phyloP scores from a whole-genome alignment of 192 early-diverging fungal species.

The Chytriomyces hyalinus region DNA sequence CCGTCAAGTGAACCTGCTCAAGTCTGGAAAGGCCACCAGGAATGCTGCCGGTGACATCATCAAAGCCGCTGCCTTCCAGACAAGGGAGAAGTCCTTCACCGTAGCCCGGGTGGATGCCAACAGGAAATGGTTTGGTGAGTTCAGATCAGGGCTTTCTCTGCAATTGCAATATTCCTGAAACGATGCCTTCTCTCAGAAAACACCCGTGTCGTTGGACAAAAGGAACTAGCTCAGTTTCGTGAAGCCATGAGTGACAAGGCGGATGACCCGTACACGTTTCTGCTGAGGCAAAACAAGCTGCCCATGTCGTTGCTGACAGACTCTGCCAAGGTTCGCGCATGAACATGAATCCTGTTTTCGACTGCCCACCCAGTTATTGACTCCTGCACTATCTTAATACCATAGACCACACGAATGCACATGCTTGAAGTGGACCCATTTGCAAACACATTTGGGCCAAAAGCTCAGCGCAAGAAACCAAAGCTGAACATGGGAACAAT shows the following conservation, averaged over 20 bases:
- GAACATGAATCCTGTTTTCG: background rate
- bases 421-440: constrained; percentile 96
- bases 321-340: constrained; percentile 68
- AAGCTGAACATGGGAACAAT: constrained; percentile 77
- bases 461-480: constrained; percentile 92
- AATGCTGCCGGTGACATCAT: constrained; percentile 88
- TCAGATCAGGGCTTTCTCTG: background rate
- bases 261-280: constrained; percentile 94
- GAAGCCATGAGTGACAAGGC: constrained; percentile 83
- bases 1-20: constrained; percentile 91
- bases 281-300: constrained; percentile 92
- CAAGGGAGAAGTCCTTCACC: constrained; percentile 65
- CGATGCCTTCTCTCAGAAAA: constrained; percentile 63
- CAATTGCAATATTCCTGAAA: background rate
- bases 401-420: constrained; percentile 72
- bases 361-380: background rate
- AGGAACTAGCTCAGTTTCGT: constrained; percentile 90
- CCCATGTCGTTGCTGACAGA: constrained; percentile 92
- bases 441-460: constrained; percentile 89
- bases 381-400: background rate
- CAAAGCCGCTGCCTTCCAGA: constrained; percentile 91
- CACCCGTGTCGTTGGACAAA: constrained; percentile 94
- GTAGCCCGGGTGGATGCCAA: constrained; percentile 90
- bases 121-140: constrained; percentile 93
- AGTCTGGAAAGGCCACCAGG: constrained; percentile 81